Percentiles rank a stretch among this genome's conserved stretches.
Conservation (phyloP, 1,284 basidiomycete species). For the Austroboletus novae-zelandiae region DNA sequence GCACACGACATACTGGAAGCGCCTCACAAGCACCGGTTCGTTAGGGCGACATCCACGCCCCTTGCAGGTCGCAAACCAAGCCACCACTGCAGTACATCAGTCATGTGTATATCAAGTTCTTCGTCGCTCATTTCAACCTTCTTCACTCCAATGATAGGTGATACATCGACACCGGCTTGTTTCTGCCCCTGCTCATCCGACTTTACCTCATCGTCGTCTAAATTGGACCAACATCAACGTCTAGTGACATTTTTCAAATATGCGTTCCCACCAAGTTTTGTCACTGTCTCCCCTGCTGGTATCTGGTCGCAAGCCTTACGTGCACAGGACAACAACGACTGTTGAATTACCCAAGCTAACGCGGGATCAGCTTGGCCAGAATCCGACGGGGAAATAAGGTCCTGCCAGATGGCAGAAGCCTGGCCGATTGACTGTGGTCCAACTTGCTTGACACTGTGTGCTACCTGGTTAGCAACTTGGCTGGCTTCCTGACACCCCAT, state of each 20-base stretch:
- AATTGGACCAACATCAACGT: constrained; percentile 2
- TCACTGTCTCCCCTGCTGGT: neutral
- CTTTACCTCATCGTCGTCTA: constrained; percentile 6
- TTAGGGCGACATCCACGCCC: constrained; percentile 65
- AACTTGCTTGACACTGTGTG: constrained; percentile 10
- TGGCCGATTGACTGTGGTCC: constrained; percentile 2
- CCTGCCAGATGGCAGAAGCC: constrained; percentile 10
- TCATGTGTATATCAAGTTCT: constrained; percentile 58
- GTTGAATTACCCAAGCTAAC: constrained; percentile 22
- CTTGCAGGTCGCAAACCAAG: constrained; percentile 59
- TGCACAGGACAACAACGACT: constrained; percentile 19
- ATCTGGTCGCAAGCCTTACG: constrained; percentile 1
- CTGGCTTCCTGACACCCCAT: constrained; percentile 29
- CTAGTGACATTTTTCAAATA: neutral
- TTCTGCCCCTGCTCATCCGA: constrained; percentile 1
- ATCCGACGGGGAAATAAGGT: constrained; percentile 8
- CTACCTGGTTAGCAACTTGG: constrained; percentile 8
- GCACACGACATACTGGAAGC: neutral
- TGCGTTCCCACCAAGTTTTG: constrained; percentile 8
- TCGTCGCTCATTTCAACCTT: constrained; percentile 56
- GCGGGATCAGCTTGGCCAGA: constrained; percentile 5
- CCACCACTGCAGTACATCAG: constrained; percentile 71
- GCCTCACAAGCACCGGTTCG: constrained; percentile 68
- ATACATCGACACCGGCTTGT: constrained; percentile 16
- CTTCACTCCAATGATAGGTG: constrained; percentile 65